A percentile compares a stretch with the other conserved stretches of the same genome.
These are phyloP conservation scores for Biscutella laevigata DNA, from an alignment of 441 rosid genomes.

Conservation along the genomic window DNA sequence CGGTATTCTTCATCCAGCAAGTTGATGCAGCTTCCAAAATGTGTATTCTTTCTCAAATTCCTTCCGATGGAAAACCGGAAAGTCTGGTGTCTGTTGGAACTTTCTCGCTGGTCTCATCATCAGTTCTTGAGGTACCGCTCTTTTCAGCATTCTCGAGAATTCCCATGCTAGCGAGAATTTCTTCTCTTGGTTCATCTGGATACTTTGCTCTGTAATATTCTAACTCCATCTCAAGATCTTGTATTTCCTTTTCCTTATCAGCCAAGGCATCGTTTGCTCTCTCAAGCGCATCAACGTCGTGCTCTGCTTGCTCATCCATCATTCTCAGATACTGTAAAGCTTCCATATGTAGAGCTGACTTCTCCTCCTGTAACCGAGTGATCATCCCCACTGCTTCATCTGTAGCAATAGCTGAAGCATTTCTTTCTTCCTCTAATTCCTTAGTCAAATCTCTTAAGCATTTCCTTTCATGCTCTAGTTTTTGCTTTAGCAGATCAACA, in stretches of 20 bases:
- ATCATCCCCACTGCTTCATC: slow-evolving; percentile 97
- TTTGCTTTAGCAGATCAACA: slow-evolving; percentile 43
- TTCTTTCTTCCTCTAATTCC: slow-evolving; percentile 93
- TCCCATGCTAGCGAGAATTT: slow-evolving; percentile 22
- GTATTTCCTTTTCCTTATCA: slow-evolving; percentile 35
- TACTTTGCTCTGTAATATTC: slow-evolving; percentile 36
- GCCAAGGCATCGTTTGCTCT: slow-evolving; percentile 34
- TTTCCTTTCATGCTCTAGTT: slow-evolving; percentile 69
- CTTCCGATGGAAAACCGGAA: slow-evolving; percentile 26
- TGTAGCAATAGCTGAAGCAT: slow-evolving; percentile 88
- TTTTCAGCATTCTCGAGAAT: slow-evolving; percentile 13
- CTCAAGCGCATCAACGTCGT: slow-evolving; percentile 44
- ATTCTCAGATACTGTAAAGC: slow-evolving; percentile 94
- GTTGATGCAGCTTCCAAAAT: slow-evolving; percentile 32
- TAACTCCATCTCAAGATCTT: slow-evolving; percentile 45
- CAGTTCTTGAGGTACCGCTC: background rate
- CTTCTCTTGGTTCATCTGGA: slow-evolving; percentile 30
- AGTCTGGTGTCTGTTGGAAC: slow-evolving; percentile 16
- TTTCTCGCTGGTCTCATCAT: slow-evolving; percentile 10
- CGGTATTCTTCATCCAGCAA: slow-evolving; percentile 15
- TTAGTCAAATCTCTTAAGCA: slow-evolving; percentile 67
- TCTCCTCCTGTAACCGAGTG: slow-evolving; percentile 79
- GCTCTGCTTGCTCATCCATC: slow-evolving; percentile 98
- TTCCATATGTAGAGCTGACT: slow-evolving; percentile 94
- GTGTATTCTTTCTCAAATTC: slow-evolving; percentile 29